phyloP scores from a whole-genome alignment of 768 basidiomycete species.

The Amanita polypyramis region DNA sequence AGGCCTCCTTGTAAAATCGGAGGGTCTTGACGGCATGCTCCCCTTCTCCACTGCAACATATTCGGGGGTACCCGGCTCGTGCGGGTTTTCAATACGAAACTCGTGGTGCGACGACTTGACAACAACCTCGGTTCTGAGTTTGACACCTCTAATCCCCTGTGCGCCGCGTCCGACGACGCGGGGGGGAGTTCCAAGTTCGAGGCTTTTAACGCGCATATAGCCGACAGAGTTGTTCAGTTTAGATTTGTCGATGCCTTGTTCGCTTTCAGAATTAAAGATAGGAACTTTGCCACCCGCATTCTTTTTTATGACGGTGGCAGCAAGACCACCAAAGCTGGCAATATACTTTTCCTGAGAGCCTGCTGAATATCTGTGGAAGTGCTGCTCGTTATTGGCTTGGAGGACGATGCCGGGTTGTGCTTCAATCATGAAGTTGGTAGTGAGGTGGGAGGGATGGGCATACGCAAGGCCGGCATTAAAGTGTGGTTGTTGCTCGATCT shows the following conservation, averaged over 20 bases:
- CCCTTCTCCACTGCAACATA: conserved; percentile 25
- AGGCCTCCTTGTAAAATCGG: background rate
- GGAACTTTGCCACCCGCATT: conserved; percentile 10
- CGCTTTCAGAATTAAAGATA: conserved; percentile 18
- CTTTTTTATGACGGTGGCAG: conserved; percentile 16
- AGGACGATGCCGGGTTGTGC: conserved; percentile 53
- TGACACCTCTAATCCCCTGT: conserved; percentile 27
- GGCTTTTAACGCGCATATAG: conserved; percentile 22
- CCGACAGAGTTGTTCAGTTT: conserved; percentile 13
- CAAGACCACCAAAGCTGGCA: conserved; percentile 36
- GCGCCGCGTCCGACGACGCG: conserved; percentile 31
- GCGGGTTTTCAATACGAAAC: conserved; percentile 30
- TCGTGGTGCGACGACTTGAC: conserved; percentile 14
- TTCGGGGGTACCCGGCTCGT: conserved; percentile 36
- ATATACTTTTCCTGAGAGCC: conserved; percentile 10
- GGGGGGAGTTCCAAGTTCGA: conserved; percentile 26
- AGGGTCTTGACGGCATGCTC: background rate
- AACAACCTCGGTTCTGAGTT: conserved; percentile 20
- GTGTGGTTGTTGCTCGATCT: conserved; percentile 60
- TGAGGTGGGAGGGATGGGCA: conserved; percentile 39
- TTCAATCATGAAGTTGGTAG: conserved; percentile 38
- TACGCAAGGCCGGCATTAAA: conserved; percentile 54
- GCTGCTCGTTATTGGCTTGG: conserved; percentile 14
- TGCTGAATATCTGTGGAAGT: background rate
- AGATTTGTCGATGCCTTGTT: conserved; percentile 19